These are phyloP conservation scores for Macrocystidia cucumis DNA, from an alignment of 1,284 basidiomycete species.

Conservation along the genomic window DNA sequence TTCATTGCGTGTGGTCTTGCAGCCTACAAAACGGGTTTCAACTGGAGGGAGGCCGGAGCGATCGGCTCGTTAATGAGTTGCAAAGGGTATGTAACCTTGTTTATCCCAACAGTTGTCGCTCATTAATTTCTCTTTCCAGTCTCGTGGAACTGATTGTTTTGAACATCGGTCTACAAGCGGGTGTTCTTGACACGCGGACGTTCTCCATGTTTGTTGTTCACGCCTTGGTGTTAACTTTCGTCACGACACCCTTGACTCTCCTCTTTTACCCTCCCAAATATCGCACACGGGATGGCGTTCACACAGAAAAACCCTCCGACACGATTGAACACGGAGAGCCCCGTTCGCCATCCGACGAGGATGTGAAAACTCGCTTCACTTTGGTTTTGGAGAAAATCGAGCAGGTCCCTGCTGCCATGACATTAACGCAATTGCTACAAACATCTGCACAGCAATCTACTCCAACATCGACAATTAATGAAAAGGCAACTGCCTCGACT, in stretches of 20 bases:
- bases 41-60: conserved; percentile 73
- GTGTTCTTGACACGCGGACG: conserved; percentile 65
- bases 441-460: conserved; percentile 21
- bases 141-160: conserved; percentile 88
- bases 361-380: conserved; percentile 54
- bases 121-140: conserved; percentile 23
- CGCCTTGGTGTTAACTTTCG: conserved; percentile 78
- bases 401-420: conserved; percentile 71
- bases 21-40: conserved; percentile 65
- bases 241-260: conserved; percentile 80
- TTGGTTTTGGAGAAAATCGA: conserved; percentile 85
- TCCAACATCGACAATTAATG: conserved; percentile 11
- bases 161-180: conserved; percentile 81
- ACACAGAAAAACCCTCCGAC: conserved; percentile 9
- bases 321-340: conserved; percentile 13
- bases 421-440: conserved; percentile 52
- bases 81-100: conserved; percentile 60
- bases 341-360: conserved; percentile 21
- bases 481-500: conserved; percentile 2
- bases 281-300: conserved; percentile 26
- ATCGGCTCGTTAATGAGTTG: conserved; percentile 91
- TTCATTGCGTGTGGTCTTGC: conserved; percentile 62
- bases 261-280: conserved; percentile 64
- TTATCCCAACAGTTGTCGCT: conserved; percentile 1
- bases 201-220: conserved; percentile 91